phyloP scores from a whole-genome alignment of 176 grass and related monocot species.

The Musa beccarii region DNA sequence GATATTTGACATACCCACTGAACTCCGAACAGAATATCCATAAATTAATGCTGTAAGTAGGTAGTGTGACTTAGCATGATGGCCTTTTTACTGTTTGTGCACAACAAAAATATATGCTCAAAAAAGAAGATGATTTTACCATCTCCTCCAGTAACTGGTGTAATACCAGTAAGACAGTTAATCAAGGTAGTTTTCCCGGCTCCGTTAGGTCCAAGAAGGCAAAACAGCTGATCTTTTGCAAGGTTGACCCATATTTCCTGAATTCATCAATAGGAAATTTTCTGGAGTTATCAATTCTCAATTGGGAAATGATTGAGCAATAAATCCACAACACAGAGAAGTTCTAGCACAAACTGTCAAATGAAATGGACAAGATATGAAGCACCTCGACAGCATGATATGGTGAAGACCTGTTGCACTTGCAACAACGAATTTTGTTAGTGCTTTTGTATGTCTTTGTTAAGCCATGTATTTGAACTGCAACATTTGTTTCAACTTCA shows the following conservation, averaged over 20 bases:
- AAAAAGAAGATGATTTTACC: constrained; percentile 35
- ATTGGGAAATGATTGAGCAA: neutral
- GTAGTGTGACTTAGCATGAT: constrained; percentile 23
- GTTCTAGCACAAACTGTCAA: neutral
- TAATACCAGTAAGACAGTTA: constrained; percentile 89
- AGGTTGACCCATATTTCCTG: constrained; percentile 95
- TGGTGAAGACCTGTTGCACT: constrained; percentile 54
- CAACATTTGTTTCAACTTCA: constrained; percentile 55
- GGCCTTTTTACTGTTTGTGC: neutral
- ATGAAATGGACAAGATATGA: neutral
- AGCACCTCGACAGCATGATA: constrained; percentile 94
- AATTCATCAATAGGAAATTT: neutral
- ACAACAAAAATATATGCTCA: neutral
- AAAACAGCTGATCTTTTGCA: constrained; percentile 86
- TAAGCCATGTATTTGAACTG: constrained; percentile 78
- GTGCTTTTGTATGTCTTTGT: constrained; percentile 76
- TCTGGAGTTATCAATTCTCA: neutral
- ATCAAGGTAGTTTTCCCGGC: constrained; percentile 97
- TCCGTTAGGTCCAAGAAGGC: constrained; percentile 92
- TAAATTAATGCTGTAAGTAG: constrained; percentile 64
- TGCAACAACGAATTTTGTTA: constrained; percentile 66
- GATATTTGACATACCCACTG: constrained; percentile 76
- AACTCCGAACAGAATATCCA: constrained; percentile 70
- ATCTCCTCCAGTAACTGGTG: constrained; percentile 83
- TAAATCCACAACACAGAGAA: neutral